A percentile compares a stretch with the other conserved stretches of the same genome.
Conservation (phyloP, 352 stramenopile genomes). For the Phytophthora podocarpi region DNA sequence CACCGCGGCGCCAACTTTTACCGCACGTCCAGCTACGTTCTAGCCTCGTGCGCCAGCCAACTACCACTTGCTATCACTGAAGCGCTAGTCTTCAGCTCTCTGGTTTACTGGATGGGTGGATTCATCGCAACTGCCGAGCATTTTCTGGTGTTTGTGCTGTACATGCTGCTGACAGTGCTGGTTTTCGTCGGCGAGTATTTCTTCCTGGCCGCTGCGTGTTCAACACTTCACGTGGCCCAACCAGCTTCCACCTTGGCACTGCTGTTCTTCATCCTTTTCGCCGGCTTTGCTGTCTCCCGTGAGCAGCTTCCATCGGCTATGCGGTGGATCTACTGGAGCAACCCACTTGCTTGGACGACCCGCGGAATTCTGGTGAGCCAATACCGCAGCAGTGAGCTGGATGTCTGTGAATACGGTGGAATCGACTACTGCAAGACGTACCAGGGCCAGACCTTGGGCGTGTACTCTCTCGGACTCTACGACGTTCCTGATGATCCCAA, state of each 20-base stretch:
- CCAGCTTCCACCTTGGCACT: slow-evolving; percentile 44
- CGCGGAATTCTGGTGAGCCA: slow-evolving; percentile 52
- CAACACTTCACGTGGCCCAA: slow-evolving; percentile 51
- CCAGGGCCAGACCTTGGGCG: slow-evolving; percentile 35
- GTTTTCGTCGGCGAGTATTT: slow-evolving; percentile 53
- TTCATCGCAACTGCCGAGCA: slow-evolving; percentile 36
- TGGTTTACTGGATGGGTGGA: slow-evolving; percentile 84
- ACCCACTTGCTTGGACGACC: slow-evolving; percentile 54
- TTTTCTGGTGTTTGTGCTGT: slow-evolving; percentile 48
- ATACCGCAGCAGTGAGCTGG: slow-evolving; percentile 39
- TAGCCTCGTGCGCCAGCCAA: slow-evolving; percentile 45
- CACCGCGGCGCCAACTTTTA: slow-evolving; percentile 87
- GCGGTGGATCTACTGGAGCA: slow-evolving; percentile 66
- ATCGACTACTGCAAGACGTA: slow-evolving; percentile 52
- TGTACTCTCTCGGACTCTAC: slow-evolving; percentile 44
- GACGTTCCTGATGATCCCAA: slow-evolving; percentile 43
- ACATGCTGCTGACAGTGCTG: slow-evolving; percentile 54
- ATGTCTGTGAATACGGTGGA: slow-evolving; percentile 40
- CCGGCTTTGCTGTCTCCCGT: slow-evolving; percentile 48
- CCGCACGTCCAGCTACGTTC: slow-evolving; percentile 71
- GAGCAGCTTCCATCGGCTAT: slow-evolving; percentile 42
- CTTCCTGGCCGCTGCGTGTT: slow-evolving; percentile 37
- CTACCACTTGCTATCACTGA: slow-evolving; percentile 58
- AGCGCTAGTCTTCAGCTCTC: slow-evolving; percentile 71
- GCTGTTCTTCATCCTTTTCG: slow-evolving; percentile 54